phyloP scores from a whole-genome alignment of 179 eudicot species.

The Camellia oleifera region DNA sequence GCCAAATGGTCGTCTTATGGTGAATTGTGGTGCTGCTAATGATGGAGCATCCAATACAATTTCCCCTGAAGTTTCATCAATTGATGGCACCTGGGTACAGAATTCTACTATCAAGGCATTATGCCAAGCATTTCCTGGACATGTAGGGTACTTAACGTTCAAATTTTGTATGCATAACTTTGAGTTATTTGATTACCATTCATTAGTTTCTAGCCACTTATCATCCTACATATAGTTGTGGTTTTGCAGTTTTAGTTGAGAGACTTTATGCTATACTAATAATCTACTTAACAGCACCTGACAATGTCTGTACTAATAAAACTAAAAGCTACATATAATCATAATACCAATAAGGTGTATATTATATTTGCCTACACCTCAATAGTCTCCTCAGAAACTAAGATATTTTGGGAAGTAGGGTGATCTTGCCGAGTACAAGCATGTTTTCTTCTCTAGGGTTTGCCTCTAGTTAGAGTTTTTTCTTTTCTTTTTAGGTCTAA shows the following conservation, averaged over 20 bases:
- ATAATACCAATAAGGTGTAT: not conserved
- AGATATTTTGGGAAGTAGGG: not conserved
- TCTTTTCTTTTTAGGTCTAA: not conserved
- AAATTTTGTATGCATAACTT: not conserved
- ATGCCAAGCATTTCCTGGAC: conserved; percentile 61
- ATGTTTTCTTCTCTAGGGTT: not conserved
- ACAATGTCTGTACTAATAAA: not conserved
- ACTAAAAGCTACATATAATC: not conserved
- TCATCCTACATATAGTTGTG: not conserved
- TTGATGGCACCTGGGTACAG: conserved; percentile 36
- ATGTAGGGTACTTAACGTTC: conserved; percentile 21
- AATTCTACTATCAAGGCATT: conserved; percentile 62
- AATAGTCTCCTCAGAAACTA: not conserved
- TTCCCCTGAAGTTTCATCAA: conserved; percentile 7
- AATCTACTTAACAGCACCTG: not conserved
- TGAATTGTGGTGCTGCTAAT: conserved; percentile 71
- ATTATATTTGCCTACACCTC: not conserved
- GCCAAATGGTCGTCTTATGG: conserved; percentile 86
- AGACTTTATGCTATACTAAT: not conserved
- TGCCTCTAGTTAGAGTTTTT: not conserved
- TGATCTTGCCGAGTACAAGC: not conserved
- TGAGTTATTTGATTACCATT: not conserved
- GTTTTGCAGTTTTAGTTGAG: not conserved
- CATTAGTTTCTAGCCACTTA: not conserved
- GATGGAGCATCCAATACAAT: conserved; percentile 12